These are phyloP conservation scores for Microbotryum scabiosae DNA, from an alignment of 1,284 basidiomycete genomes.

Conservation along the genomic window DNA sequence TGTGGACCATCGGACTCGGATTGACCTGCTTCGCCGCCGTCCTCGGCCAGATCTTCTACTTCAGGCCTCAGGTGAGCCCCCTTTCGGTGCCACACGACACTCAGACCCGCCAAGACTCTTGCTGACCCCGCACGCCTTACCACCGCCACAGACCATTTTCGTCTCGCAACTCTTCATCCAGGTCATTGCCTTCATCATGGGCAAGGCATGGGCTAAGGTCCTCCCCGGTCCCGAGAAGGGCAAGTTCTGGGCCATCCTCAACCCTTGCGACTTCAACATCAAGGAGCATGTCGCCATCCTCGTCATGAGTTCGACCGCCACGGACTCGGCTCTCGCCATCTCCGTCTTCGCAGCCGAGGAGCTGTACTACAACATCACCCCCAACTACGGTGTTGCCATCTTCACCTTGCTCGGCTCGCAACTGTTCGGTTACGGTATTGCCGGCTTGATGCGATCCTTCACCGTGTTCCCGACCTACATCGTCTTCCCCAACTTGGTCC, in stretches of 20 bases:
- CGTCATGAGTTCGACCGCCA: constrained; percentile 59
- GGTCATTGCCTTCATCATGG: constrained; percentile 29
- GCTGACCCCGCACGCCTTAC: too few relatives aligned
- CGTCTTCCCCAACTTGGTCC: constrained; percentile 30
- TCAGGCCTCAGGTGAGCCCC: constrained; percentile 6
- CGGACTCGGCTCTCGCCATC: constrained; percentile 56
- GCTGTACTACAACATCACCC: constrained; percentile 51
- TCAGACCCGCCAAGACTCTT: too few relatives aligned
- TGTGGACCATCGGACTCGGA: constrained; percentile 8
- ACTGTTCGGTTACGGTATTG: constrained; percentile 23
- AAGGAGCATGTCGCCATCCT: constrained; percentile 34
- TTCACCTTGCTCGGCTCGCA: constrained; percentile 21
- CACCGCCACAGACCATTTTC: constrained; percentile 25
- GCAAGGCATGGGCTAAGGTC: constrained; percentile 18
- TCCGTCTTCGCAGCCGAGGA: constrained; percentile 58
- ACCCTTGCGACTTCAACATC: constrained; percentile 31
- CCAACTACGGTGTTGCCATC: constrained; percentile 44
- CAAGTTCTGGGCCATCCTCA: constrained; percentile 30
- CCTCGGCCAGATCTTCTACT: constrained; percentile 29
- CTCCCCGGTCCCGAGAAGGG: constrained; percentile 20
- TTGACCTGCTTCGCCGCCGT: constrained; percentile 27
- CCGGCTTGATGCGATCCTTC: constrained; percentile 27
- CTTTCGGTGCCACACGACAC: too few relatives aligned
- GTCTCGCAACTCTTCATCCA: constrained; percentile 32
- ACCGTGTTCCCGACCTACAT: constrained; percentile 30